phyloP scores from a whole-genome alignment of 352 stramenopile species.

The Phytophthora agathidicida region DNA sequence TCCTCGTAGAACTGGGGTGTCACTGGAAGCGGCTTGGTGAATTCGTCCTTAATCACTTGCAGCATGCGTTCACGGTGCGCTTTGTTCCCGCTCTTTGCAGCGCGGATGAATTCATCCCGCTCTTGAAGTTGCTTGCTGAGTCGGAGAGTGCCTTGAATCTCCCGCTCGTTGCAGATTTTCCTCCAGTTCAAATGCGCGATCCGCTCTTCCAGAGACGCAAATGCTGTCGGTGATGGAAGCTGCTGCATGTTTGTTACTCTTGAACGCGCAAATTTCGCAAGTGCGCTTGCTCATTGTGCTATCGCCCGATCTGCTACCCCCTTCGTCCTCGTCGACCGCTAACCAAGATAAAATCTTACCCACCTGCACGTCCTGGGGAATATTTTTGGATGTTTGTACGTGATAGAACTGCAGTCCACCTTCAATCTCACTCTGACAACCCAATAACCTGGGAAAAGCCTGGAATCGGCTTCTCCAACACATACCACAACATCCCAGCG shows the following conservation, averaged over 20 bases:
- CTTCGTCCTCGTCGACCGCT: conserved; percentile 18
- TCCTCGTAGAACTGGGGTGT: conserved; percentile 45
- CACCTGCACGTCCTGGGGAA: conserved; percentile 10
- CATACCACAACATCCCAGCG: conserved; percentile 47
- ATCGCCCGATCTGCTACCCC: background rate
- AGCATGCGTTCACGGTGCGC: conserved; percentile 54
- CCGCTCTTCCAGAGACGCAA: conserved; percentile 66
- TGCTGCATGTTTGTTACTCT: conserved; percentile 21
- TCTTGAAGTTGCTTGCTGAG: conserved; percentile 69
- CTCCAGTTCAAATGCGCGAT: conserved; percentile 76
- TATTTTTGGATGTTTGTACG: conserved; percentile 36
- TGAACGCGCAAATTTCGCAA: conserved; percentile 9
- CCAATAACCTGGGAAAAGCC: conserved; percentile 41
- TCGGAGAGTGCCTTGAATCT: conserved; percentile 69
- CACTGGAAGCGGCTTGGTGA: conserved; percentile 59
- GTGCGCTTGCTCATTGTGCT: background rate
- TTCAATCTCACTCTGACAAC: background rate
- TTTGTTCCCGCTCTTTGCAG: conserved; percentile 46
- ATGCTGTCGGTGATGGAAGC: conserved; percentile 28
- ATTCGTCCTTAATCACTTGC: conserved; percentile 58
- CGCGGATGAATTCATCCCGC: conserved; percentile 63
- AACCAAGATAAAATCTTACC: background rate
- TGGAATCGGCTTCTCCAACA: conserved; percentile 46
- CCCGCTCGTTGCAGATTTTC: conserved; percentile 71
- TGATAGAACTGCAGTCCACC: background rate